These are phyloP conservation scores for Trichosporon ovoides DNA, from an alignment of 1,284 basidiomycete species.

Conservation along the genomic window DNA sequence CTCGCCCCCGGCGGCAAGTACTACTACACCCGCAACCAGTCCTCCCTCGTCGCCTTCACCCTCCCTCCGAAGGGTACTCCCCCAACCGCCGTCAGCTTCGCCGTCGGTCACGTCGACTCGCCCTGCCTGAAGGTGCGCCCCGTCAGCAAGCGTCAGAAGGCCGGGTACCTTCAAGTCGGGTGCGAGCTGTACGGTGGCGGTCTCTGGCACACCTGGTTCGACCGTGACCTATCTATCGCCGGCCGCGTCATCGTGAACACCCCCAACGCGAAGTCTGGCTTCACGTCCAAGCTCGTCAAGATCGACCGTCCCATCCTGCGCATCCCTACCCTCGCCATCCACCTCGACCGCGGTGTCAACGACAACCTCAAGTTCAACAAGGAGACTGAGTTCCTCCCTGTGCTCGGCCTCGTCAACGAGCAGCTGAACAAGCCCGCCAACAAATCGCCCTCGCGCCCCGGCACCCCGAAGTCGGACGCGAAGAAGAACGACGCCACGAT, in stretches of 20 bases:
- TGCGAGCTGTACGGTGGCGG: constrained; percentile 76
- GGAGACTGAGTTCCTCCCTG: constrained; percentile 77
- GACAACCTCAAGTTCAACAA: constrained; percentile 79
- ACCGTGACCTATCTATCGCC: constrained; percentile 84
- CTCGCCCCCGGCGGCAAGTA: constrained; percentile 78
- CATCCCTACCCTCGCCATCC: constrained; percentile 75
- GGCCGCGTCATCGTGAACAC: constrained; percentile 72
- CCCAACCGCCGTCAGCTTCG: constrained; percentile 60
- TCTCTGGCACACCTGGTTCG: constrained; percentile 85
- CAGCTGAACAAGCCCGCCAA: constrained; percentile 56
- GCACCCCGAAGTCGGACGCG: constrained; percentile 20
- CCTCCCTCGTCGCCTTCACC: constrained; percentile 77
- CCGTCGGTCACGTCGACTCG: constrained; percentile 88
- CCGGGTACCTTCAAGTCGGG: constrained; percentile 54
- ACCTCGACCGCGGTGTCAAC: constrained; percentile 69
- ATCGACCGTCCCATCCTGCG: constrained; percentile 79
- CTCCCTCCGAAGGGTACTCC: constrained; percentile 63
- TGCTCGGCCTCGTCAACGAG: constrained; percentile 66
- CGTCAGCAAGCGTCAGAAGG: constrained; percentile 65
- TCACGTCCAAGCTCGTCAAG: constrained; percentile 75
- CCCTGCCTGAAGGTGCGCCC: constrained; percentile 75
- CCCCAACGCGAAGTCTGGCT: constrained; percentile 48
- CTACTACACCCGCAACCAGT: constrained; percentile 67
- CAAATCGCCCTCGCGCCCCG: constrained; percentile 11
- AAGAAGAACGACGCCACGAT: constrained; percentile 24